Conservation (phyloP, 2,329 filamentous ascomycete genomes). For the Fusarium sublunatum region DNA sequence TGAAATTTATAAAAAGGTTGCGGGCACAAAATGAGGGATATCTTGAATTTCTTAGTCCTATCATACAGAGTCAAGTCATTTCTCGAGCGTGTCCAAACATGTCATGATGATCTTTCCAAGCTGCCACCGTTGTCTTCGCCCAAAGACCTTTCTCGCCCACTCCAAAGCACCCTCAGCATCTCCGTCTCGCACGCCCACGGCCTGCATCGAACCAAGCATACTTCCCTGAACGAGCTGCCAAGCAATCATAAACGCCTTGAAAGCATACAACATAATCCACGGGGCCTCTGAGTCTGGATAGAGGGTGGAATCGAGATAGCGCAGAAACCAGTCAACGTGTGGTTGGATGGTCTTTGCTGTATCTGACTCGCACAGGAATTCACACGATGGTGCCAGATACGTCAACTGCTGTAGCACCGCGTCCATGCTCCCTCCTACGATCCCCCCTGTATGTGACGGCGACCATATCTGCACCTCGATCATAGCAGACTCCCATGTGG, state of each 20-base stretch:
- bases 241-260: conserved; percentile 55
- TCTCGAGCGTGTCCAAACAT: conserved; percentile 15
- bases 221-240: conserved; percentile 52
- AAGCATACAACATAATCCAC: conserved; percentile 55
- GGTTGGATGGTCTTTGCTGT: conserved; percentile 49
- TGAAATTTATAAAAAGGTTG: background rate
- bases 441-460: conserved; percentile 53
- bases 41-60: background rate
- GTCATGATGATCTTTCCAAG: conserved; percentile 16
- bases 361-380: conserved; percentile 49
- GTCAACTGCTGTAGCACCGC: conserved; percentile 49
- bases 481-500: conserved; percentile 57
- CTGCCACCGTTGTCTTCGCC: conserved; percentile 15
- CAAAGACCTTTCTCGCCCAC: conserved; percentile 15
- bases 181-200: conserved; percentile 13
- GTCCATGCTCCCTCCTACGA: conserved; percentile 53
- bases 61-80: background rate
- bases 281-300: conserved; percentile 50
- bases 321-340: conserved; percentile 54
- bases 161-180: conserved; percentile 5
- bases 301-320: conserved; percentile 48
- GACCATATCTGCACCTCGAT: conserved; percentile 57
- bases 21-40: background rate
- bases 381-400: conserved; percentile 46
- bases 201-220: conserved; percentile 47